Percentiles rank a stretch among this genome's conserved stretches.
Evolutionary conservation across 129 eudicot species (phyloP).

Genomic region (sunflower (Helianthus annuus)): HanXRQr2.0-SUNRISE NC_035440.2:26482219-26482718

Average conservation of each 20-base stretch:
- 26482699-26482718: neutral
- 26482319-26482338: too few relatives aligned
- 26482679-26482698: slow-evolving; percentile 7
- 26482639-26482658: slow-evolving; percentile 6
- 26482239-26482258: neutral
- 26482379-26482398: neutral
- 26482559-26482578: slow-evolving; percentile 35
- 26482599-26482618: slow-evolving; percentile 46
- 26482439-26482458: neutral
- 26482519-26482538: slow-evolving; percentile 6
- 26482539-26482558: neutral
- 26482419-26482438: neutral
- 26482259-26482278: neutral
- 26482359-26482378: neutral
- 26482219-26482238: neutral
- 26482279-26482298: neutral
- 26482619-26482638: slow-evolving; percentile 37
- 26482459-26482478: neutral
- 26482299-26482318: too few relatives aligned
- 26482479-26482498: slow-evolving; percentile 4
- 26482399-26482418: neutral
- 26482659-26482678: slow-evolving; percentile 23
- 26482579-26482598: slow-evolving; percentile 56
- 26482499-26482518: slow-evolving; percentile 2
- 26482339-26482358: neutral